Evolutionary conservation across 176 grass and related monocot genomes (phyloP), one percentile per base, ranked within the genome.

Genomic region (Aechmea fasciata): DNA sequence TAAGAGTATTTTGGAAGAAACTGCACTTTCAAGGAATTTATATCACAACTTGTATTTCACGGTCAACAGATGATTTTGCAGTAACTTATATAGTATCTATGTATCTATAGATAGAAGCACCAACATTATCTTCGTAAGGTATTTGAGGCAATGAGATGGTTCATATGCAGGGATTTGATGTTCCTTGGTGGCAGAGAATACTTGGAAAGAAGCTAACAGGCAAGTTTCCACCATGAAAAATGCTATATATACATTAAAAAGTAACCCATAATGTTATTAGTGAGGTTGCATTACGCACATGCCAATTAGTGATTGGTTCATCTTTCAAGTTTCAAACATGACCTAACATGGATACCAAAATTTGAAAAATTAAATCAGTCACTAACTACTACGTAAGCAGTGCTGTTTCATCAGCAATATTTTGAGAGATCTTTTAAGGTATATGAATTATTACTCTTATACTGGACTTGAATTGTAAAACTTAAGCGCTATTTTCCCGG

Each of bases 131-230:
- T 50, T 13, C 4, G 18, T 69, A 22, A 67, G 15, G 11, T 63
- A 29, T 69, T 7, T 65, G 68, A 61, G 51, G 49, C 74, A 51
- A 19, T 15, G 69, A 50, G 23, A 20, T 73, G 29, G 12, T 67
- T 75, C 74, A 23, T 19, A 69, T 92, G 73, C 73, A 97, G 91
- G 91, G 92, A 54, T 91, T 96, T 57, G 92, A 91, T 75, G 85
- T 88, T 47, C 69, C 83, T 48, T 86, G 83, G 80, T 96, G 85
- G 82, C 83, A 96, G 75, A 96, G 88, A 75, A 49, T 84, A 50
- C 83, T 92, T 65, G 93, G 93, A 72, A 81, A 71, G n/a, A 92
- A 97, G 82, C 52, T 92, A 75, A 88, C 73, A 84, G 91, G 93
- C 70, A 87, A 41, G 48, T 41, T 19, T 61, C 48, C 49, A 66